These are phyloP conservation scores for Testicularia cyperi DNA, from an alignment of 1,284 basidiomycete species.

Conservation along the genomic window DNA sequence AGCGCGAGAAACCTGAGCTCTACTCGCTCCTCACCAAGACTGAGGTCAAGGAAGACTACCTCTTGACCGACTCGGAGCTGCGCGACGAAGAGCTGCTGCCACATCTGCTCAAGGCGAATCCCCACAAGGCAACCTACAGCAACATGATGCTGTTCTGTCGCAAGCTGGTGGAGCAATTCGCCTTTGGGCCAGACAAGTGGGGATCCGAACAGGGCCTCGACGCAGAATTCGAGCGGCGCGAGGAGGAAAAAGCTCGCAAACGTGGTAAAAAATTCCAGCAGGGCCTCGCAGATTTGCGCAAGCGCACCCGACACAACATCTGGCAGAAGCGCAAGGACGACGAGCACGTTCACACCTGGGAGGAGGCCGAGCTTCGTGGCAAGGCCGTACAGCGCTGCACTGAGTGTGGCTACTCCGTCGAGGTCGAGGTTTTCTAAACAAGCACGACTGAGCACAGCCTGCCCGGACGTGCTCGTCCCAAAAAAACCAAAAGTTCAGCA, in stretches of 20 bases:
- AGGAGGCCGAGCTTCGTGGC: conserved; percentile 22
- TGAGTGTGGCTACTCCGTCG: conserved; percentile 42
- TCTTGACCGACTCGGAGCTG: conserved; percentile 91
- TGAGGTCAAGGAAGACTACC: conserved; percentile 80
- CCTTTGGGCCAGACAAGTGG: conserved; percentile 86
- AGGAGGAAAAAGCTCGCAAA: conserved; percentile 81
- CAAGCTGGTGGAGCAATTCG: conserved; percentile 90
- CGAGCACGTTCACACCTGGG: conserved; percentile 53
- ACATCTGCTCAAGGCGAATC: conserved; percentile 92
- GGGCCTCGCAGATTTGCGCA: conserved; percentile 47
- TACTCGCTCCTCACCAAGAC: conserved; percentile 97
- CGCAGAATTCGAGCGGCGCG: conserved; percentile 78
- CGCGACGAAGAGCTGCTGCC: conserved; percentile 87
- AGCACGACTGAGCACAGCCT: too few relatives aligned
- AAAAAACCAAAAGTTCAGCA: too few relatives aligned
- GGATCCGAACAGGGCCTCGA: conserved; percentile 88
- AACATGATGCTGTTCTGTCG: conserved; percentile 99
- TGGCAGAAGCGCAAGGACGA: conserved; percentile 52
- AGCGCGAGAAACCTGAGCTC: conserved; percentile 72
- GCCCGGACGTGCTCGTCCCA: too few relatives aligned
- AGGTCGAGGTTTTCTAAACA: conserved; percentile 43
- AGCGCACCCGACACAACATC: conserved; percentile 49
- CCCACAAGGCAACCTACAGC: conserved; percentile 91
- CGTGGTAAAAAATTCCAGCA: conserved; percentile 75
- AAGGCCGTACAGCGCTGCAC: conserved; percentile 37